Evolutionary conservation across 768 basidiomycete genomes (phyloP), one percentile per base, ranked within the genome.

Genomic region (Gloeostereum incarnatum): DNA sequence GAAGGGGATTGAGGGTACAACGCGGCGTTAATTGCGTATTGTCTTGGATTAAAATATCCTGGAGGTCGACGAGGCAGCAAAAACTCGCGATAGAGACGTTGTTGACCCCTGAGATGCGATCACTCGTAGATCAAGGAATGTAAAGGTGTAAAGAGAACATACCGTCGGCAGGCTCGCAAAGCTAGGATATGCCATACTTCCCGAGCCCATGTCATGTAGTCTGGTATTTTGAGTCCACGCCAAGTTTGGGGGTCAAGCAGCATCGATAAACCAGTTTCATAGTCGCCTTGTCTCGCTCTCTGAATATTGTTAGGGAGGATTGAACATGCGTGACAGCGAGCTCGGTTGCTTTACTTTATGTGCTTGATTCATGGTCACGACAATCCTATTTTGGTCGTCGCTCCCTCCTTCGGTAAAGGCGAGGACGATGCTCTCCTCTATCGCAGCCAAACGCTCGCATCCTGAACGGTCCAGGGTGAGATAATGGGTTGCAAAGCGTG

Each of bases 111-210:
- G 43, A 25, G 36, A 36, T 30, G 17, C 10, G 10, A 5, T n/a
- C 29, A 39, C 25, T 20, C 18, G 16, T 36, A 43, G 17, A 26
- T 40, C 22, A 17, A 22, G 13, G 13, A 13, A 20, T 31, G 35
- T 32, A 44, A 31, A 30, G 36, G 30, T 27, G 38, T n/a, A 40
- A 25, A 23, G 29, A 30, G 6, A 19, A 53, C 62, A 29, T 52
- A 84, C 87, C 79, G 71, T 38, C 88, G 75, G 41, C 73, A 75
- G 9, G 79, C 72, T 17, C 81, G 71, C 42, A 87, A 55, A 9
- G 68, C 69, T 19, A 91, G 62, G 38, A 85, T 71, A 51, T 85
- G 75, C 89, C 87, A 91, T 31, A 89, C 69, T 51, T 81, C 73
- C 34, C 67, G 63, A 14, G 81, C 77, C 88, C 89, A 91, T 23